Evolutionary conservation across 1,139 yeast genomes (phyloP), one percentile per base, ranked within the genome.

Genomic region (Debaryomycetaceae sp.): DNA sequence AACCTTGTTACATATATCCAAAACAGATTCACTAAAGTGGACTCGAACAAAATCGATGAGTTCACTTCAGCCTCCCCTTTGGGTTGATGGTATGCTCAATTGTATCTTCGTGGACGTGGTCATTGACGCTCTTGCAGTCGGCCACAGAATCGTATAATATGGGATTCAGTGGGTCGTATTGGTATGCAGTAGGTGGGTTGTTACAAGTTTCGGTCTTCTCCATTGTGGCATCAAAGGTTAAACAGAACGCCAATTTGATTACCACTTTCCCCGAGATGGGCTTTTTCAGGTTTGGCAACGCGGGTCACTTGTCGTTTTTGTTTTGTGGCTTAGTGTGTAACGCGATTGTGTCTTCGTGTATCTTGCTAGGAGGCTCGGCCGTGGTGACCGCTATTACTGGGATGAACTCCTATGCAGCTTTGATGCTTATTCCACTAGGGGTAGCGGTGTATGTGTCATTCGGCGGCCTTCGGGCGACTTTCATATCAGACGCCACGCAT

Each of bases 391-490:
- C 63, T 10, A 51, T 58, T 11, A 58, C 68, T 10, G 65, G 65
- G 6, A 57, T 64, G 45, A 51, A 54, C 36, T 46, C 43, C 22
- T 56, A 61, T 36, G 67, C 67, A 12, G 54, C 65, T 2, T 44
- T 58, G 11, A 51, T 57, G 41, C 42, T 64, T 23, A 43, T 64
- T 23, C 68, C 70, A 3, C 41, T 62, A 26, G 65, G 61, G 8
- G 59, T 59, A 31, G 65, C 66, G n/a, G 45, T 64, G 16, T 67
- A 65, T 39, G 64, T 65, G 3, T 56, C 60, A 14, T 51, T 67
- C 30, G 74, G 74, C 28, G 73, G 74, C 3, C 46, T 67, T 24
- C 55, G 70, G 37, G 71, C 71, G 2, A 66, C 74, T 1, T 65
- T 67, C 37, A 55, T 66, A 16, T 59, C 72, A 3, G 74, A 67